Evolutionary conservation across 805 yeast species (phyloP).

Genomic region (Candida ficus): DNA sequence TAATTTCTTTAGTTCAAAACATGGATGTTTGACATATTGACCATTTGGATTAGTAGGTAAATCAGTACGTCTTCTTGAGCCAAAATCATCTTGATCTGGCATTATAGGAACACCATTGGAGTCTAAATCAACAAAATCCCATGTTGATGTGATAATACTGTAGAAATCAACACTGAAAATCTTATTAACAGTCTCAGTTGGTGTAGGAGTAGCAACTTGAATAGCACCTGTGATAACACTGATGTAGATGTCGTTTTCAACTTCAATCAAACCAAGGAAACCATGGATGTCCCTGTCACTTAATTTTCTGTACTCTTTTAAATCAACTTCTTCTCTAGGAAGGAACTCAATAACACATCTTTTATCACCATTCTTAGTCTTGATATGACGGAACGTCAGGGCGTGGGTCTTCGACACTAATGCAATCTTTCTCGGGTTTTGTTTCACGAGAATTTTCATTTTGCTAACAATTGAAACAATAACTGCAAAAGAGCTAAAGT

Average conservation of each 20-base stretch:
- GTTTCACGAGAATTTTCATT: constrained; percentile 35
- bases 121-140: constrained; percentile 78
- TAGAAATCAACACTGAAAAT: constrained; percentile 85
- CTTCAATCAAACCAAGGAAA: constrained; percentile 74
- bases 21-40: constrained; percentile 48
- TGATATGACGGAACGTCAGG: constrained; percentile 40
- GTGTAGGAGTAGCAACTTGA: constrained; percentile 78
- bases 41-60: constrained; percentile 9
- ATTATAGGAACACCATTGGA: constrained; percentile 59
- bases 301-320: constrained; percentile 36
- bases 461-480: no score
- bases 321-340: constrained; percentile 32
- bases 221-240: constrained; percentile 75
- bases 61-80: constrained; percentile 12
- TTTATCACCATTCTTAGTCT: constrained; percentile 24
- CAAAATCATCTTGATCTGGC: constrained; percentile 29
- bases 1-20: constrained; percentile 71
- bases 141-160: constrained; percentile 61
- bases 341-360: constrained; percentile 47
- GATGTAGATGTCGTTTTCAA: constrained; percentile 62
- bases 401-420: constrained; percentile 39
- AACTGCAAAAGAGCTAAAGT: no score
- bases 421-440: constrained; percentile 35
- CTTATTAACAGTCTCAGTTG: constrained; percentile 71
- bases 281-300: constrained; percentile 50